Evolutionary conservation across 2,329 filamentous ascomycete species (phyloP).

Genomic region (Cladosporium cucumerinum): DNA sequence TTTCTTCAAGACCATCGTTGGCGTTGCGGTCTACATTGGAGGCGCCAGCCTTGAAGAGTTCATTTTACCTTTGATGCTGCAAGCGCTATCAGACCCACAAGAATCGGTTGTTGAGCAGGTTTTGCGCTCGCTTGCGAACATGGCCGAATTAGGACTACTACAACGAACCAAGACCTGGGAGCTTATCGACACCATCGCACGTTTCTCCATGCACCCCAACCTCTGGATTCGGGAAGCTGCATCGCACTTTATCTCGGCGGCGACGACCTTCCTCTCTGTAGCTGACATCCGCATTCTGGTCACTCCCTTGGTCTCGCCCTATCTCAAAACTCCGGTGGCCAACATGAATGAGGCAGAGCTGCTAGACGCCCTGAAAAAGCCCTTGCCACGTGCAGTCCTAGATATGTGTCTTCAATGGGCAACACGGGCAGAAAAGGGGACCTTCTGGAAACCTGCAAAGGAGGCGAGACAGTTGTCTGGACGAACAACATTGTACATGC

Average conservation of each 20-base stretch:
- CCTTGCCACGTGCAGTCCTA: slow-evolving; percentile 73
- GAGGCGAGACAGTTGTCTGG: slow-evolving; percentile 66
- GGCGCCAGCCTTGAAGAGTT: slow-evolving; percentile 90
- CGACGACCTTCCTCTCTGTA: slow-evolving; percentile 69
- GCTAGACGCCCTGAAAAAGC: slow-evolving; percentile 78
- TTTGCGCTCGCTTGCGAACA: slow-evolving; percentile 79
- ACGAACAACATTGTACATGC: slow-evolving; percentile 47
- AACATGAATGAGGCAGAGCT: slow-evolving; percentile 69
- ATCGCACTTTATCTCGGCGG: slow-evolving; percentile 74
- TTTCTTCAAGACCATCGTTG: slow-evolving; percentile 93
- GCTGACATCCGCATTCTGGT: slow-evolving; percentile 84
- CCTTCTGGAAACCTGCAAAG: slow-evolving; percentile 81
- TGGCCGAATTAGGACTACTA: slow-evolving; percentile 83
- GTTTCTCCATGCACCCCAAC: slow-evolving; percentile 92
- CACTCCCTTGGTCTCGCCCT: slow-evolving; percentile 74
- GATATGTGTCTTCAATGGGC: slow-evolving; percentile 88
- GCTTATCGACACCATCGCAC: slow-evolving; percentile 74
- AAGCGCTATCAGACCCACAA: slow-evolving; percentile 87
- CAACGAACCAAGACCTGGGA: slow-evolving; percentile 84
- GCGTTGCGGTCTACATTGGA: slow-evolving; percentile 85
- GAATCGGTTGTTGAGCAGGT: slow-evolving; percentile 92
- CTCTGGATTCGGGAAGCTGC: slow-evolving; percentile 92
- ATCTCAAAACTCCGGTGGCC: slow-evolving; percentile 69
- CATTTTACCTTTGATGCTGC: slow-evolving; percentile 91
- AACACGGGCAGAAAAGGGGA: slow-evolving; percentile 60